A percentile compares a stretch with the other conserved stretches of the same genome.
These are phyloP conservation scores for Onygenales sp. DNA, from an alignment of 2,329 filamentous ascomycete species.

Conservation along the genomic window DNA sequence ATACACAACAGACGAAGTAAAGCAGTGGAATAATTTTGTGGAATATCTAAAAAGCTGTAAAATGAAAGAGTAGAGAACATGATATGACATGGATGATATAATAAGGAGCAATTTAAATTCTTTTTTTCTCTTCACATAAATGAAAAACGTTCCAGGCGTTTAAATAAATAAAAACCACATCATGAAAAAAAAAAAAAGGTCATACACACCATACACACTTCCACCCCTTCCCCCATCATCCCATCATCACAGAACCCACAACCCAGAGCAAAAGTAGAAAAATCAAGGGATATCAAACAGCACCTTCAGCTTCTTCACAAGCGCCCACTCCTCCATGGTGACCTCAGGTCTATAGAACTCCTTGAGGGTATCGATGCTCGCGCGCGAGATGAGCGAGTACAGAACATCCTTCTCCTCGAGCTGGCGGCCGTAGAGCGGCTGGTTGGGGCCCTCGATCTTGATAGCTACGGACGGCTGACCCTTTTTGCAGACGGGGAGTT, in stretches of 20 bases:
- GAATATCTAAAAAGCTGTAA: too few species aligned
- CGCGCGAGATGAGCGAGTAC: constrained; percentile 78
- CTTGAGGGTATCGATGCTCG: constrained; percentile 90
- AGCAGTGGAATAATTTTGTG: too few species aligned
- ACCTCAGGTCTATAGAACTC: constrained; percentile 88
- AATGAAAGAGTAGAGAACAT: too few species aligned
- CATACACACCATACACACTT: too few species aligned
- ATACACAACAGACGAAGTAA: too few species aligned
- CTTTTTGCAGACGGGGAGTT: constrained; percentile 84
- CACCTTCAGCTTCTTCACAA: constrained; percentile 92
- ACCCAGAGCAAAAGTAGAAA: neutral
- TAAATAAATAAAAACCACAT: too few species aligned
- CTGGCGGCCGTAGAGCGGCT: constrained; percentile 90
- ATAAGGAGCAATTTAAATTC: too few species aligned
- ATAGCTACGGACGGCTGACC: constrained; percentile 94
- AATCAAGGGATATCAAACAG: constrained; percentile 74
- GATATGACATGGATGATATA: too few species aligned
- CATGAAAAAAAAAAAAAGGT: too few species aligned
- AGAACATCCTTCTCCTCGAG: constrained; percentile 83
- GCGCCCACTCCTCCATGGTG: constrained; percentile 81
- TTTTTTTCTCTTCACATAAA: too few species aligned
- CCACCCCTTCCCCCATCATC: too few species aligned
- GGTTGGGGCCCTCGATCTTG: constrained; percentile 91
- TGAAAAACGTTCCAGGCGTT: too few species aligned
- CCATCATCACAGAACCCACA: neutral